phyloP scores from a whole-genome alignment of 163 green algal genomes.

The Chlorella variabilis region DNA sequence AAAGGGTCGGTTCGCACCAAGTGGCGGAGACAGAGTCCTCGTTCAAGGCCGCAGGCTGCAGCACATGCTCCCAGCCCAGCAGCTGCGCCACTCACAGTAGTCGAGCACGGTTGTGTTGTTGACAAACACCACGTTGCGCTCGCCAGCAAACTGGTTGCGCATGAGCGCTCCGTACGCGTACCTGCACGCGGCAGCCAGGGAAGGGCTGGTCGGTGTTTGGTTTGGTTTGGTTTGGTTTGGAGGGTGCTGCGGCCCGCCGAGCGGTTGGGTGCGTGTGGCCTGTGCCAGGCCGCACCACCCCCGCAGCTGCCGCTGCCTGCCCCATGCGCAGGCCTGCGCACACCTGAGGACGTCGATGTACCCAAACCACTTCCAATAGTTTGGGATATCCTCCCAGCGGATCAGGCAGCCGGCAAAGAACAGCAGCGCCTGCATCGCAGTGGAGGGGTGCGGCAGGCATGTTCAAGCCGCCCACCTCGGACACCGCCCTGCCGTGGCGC shows the following conservation, averaged over 20 bases:
- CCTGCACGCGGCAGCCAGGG: not conserved
- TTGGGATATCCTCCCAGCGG: conserved; percentile 69
- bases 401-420: conserved; percentile 86
- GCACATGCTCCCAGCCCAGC: no score
- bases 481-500: no score
- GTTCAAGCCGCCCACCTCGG: no score
- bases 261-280: no score
- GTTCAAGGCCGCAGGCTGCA: no score
- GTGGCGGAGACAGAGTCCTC: no score
- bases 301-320: not conserved
- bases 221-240: no score
- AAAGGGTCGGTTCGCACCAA: no score
- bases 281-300: no score
- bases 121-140: conserved; percentile 36
- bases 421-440: conserved; percentile 60
- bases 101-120: conserved; percentile 52
- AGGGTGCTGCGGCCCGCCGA: no score
- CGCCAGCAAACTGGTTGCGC: conserved; percentile 57
- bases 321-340: not conserved
- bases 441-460: not conserved
- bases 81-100: no score
- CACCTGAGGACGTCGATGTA: conserved; percentile 72
- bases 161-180: conserved; percentile 73
- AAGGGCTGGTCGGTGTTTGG: no score
- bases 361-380: conserved; percentile 52